Evolutionary conservation across 257 asterid genomes (phyloP), one percentile per base, ranked within the genome.

Genomic region (Solanum clarkiae): DNA sequence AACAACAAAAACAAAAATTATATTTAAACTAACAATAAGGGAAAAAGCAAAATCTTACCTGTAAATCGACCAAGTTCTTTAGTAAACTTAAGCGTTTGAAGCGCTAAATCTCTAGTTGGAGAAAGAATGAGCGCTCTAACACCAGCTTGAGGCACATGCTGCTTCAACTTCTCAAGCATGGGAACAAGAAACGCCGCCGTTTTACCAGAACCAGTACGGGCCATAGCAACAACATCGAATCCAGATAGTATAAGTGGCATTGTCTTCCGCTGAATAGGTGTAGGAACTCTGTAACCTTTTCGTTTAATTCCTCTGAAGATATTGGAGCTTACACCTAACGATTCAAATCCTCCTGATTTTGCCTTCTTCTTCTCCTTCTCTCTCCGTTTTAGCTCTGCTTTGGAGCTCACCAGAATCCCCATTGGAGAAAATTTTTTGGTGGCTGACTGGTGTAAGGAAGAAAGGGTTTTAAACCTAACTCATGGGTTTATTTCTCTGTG

Each of bases 201-300:
- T 84, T 97, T 95, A 0, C 98, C 98, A 13, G 98, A 97, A 6
- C 99, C 99, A 1, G 99, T 95, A 10, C 98, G 94, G 10, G 99
- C 99, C 99, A 97, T 97, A 80, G 99, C 99, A 5, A 97, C 99
- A 24, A 97, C 94, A 84, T 97, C 98, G 85, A 89, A 86, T 12
- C 98, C 98, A 0, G 94, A 81, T 0, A 93, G 90, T 14, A 97
- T 95, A 6, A 93, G 89, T 0, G 99, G 99, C 97, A 97, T 95
- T 10, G 97, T 91, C 85, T 94, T 97, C 9, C 99, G 90, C 91
- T 97, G 98, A 10, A 97, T 97, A 16, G 99, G 99, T 53, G 98
- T 97, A 16, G 99, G 98, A 12, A 97, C 97, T 57, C 86, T 91
- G 88, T 97, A 97, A 0, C 99, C 99, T 89, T 94, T 97, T 86